Conservation (phyloP, 768 basidiomycete species). For the Collybia nuda region DNA sequence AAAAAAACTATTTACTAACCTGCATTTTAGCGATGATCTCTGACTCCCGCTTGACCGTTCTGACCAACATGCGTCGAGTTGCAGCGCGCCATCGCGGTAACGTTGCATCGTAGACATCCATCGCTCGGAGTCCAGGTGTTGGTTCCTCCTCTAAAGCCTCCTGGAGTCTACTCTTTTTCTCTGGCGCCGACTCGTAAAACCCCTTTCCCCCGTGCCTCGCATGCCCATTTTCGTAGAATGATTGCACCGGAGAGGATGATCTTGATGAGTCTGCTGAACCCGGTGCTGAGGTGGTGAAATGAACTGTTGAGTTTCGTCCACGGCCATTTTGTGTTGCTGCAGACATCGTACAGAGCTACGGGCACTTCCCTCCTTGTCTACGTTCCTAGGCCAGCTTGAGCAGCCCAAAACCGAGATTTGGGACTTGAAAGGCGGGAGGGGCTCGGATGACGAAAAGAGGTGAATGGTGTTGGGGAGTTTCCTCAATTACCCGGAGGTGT, state of each 20-base stretch:
- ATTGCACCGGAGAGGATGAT: constrained; percentile 28
- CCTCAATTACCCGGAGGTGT: no score
- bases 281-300: constrained; percentile 29
- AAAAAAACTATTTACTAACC: constrained; percentile 35
- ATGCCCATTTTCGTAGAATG: constrained; percentile 13
- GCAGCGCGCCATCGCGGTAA: constrained; percentile 67
- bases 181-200: constrained; percentile 7
- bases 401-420: no score
- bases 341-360: no score
- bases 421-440: no score
- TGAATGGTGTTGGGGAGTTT: no score
- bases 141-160: not conserved
- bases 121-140: constrained; percentile 29
- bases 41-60: constrained; percentile 58
- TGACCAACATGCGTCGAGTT: constrained; percentile 54
- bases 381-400: no score
- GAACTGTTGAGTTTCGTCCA: constrained; percentile 12
- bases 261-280: constrained; percentile 32
- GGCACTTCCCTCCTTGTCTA: no score
- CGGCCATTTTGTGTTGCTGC: not conserved
- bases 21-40: constrained; percentile 64
- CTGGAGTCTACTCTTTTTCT: not conserved
- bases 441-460: no score
- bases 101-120: constrained; percentile 63
- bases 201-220: constrained; percentile 7